A percentile compares a stretch with the other conserved stretches of the same genome.
Evolutionary conservation across 1,284 basidiomycete genomes (phyloP).

Genomic region (Thelephora terrestris): DNA sequence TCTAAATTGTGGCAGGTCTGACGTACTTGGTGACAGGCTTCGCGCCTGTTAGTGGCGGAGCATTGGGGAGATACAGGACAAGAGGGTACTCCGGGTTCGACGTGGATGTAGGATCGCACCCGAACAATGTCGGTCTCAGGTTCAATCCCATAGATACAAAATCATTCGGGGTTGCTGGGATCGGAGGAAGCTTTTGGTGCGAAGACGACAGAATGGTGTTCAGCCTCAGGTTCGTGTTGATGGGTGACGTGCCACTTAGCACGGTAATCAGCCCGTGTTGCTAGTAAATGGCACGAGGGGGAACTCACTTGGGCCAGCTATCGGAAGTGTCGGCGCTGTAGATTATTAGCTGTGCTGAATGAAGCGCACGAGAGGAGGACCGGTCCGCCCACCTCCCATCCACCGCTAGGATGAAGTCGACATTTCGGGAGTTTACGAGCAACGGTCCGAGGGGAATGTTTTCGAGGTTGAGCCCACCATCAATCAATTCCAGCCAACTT

Average conservation of each 20-base stretch:
- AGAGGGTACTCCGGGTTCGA: constrained; percentile 43
- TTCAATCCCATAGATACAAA: constrained; percentile 59
- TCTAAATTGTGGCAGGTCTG: constrained; percentile 1
- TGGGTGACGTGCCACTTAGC: constrained; percentile 38
- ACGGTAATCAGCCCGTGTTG: not conserved
- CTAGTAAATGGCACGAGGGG: not conserved
- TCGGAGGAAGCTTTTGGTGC: constrained; percentile 53
- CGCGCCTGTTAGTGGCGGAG: constrained; percentile 47
- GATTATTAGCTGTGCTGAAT: no score
- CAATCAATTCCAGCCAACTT: constrained; percentile 46
- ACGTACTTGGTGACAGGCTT: constrained; percentile 50
- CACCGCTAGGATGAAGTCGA: constrained; percentile 64
- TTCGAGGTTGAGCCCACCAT: constrained; percentile 50
- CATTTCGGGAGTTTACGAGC: constrained; percentile 47
- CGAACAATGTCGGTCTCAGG: constrained; percentile 67
- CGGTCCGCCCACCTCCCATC: constrained; percentile 28
- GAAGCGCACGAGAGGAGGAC: no score
- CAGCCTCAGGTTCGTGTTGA: constrained; percentile 33
- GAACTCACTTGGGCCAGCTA: constrained; percentile 57
- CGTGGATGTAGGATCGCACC: constrained; percentile 45
- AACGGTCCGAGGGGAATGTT: constrained; percentile 58
- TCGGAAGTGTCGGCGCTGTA: constrained; percentile 45
- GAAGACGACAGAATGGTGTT: constrained; percentile 22
- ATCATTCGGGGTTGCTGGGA: constrained; percentile 40
- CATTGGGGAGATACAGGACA: constrained; percentile 54